Conservation (phyloP, 2,329 filamentous ascomycete species). For the Alternaria novae-zelandiae region DNA sequence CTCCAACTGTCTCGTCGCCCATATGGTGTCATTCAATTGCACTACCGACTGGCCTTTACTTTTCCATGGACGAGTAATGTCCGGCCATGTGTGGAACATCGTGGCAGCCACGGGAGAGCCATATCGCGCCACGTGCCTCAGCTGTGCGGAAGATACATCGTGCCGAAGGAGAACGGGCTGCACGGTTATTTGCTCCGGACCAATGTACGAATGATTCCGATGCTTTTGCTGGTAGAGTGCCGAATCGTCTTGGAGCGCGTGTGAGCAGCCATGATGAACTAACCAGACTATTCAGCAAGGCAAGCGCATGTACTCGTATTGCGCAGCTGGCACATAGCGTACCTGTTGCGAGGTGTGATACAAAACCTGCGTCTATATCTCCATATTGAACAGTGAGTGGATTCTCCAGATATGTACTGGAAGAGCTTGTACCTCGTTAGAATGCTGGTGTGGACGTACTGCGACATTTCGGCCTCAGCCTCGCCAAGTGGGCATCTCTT, state of each 20-base stretch:
- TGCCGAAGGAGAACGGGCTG: neutral
- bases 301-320: neutral
- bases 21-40: neutral
- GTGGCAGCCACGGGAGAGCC: neutral
- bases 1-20: neutral
- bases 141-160: neutral
- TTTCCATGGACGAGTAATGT: neutral
- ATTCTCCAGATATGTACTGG: neutral
- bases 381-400: neutral
- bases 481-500: neutral
- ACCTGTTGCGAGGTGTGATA: neutral
- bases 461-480: neutral
- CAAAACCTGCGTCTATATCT: neutral
- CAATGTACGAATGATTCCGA: neutral
- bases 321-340: neutral
- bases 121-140: neutral
- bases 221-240: neutral
- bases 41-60: neutral
- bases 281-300: neutral
- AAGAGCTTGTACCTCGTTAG: neutral
- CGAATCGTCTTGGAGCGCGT: neutral
- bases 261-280: neutral
- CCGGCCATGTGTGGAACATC: neutral
- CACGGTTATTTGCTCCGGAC: neutral
- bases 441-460: neutral